phyloP scores from a whole-genome alignment of 441 rosid genomes.

The Kokia cookei region DNA sequence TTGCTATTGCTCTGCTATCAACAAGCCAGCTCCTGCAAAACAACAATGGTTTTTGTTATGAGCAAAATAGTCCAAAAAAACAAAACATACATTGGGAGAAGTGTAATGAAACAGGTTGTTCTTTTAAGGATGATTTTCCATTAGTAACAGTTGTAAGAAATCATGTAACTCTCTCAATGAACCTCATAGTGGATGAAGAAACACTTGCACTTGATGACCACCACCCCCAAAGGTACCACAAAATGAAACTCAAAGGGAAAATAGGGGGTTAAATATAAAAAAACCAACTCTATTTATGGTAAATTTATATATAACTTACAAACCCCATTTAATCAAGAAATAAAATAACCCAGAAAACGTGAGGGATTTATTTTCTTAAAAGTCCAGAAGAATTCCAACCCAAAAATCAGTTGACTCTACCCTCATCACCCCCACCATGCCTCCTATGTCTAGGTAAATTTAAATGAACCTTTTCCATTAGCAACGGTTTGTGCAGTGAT shows the following conservation, averaged over 20 bases:
- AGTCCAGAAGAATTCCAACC: slow-evolving; percentile 2
- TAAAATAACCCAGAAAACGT: neutral
- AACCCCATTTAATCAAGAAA: neutral
- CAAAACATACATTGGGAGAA: neutral
- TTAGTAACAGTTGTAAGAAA: too few relatives aligned
- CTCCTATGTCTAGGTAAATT: too few relatives aligned
- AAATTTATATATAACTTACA: neutral
- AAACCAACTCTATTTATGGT: neutral
- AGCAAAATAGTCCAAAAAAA: neutral
- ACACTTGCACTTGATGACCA: too few relatives aligned
- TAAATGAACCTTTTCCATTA: too few relatives aligned
- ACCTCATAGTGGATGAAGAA: neutral
- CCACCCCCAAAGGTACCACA: neutral
- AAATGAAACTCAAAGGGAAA: neutral
- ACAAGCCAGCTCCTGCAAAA: slow-evolving; percentile 45
- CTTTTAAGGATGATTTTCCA: too few relatives aligned
- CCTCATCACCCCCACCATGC: neutral
- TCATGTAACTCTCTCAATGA: too few relatives aligned
- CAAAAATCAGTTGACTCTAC: neutral
- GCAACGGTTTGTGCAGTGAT: too few relatives aligned
- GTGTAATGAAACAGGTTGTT: too few relatives aligned
- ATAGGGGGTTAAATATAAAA: neutral
- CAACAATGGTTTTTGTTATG: neutral
- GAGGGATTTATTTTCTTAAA: neutral
- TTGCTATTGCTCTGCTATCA: slow-evolving; percentile 62